These are phyloP conservation scores for Ustulina deusta DNA, from an alignment of 2,329 filamentous ascomycete genomes.

Conservation along the genomic window DNA sequence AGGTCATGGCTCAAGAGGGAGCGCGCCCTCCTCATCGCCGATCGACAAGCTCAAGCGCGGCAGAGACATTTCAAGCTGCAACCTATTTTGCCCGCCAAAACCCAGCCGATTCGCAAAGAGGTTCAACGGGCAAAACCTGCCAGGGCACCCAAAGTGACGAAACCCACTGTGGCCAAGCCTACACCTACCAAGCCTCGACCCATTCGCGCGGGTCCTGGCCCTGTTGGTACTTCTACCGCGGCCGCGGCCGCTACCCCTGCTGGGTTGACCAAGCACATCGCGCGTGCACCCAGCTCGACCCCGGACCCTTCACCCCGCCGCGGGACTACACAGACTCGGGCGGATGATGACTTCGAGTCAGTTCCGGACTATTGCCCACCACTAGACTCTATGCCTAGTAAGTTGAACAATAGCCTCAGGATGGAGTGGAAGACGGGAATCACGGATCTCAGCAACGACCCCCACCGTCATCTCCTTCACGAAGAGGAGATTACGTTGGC, in stretches of 20 bases:
- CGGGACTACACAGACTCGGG: constrained; percentile 73
- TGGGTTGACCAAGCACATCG: constrained; percentile 47
- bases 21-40: constrained; percentile 61
- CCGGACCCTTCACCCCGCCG: constrained; percentile 64
- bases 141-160: constrained; percentile 49
- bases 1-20: constrained; percentile 64
- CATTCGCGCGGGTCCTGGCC: constrained; percentile 46
- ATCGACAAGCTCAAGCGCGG: constrained; percentile 58
- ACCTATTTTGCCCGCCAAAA: constrained; percentile 59
- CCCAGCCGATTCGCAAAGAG: constrained; percentile 49
- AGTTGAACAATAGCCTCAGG: constrained; percentile 75
- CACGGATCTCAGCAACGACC: constrained; percentile 80
- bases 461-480: constrained; percentile 77
- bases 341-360: constrained; percentile 83
- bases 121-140: constrained; percentile 51
- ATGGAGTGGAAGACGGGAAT: constrained; percentile 88
- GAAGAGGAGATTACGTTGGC: constrained; percentile 82
- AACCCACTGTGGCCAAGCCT: constrained; percentile 39
- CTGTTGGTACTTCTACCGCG: constrained; percentile 39
- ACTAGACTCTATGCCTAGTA: constrained; percentile 71
- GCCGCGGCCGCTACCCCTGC: neutral
- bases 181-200: constrained; percentile 47
- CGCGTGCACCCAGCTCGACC: constrained; percentile 56
- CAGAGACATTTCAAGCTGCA: constrained; percentile 54
- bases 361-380: constrained; percentile 81